Evolutionary conservation across 257 asterid species (phyloP), one percentile per base, ranked within the genome.

Genomic region (Cynanchum wilfordii): DNA sequence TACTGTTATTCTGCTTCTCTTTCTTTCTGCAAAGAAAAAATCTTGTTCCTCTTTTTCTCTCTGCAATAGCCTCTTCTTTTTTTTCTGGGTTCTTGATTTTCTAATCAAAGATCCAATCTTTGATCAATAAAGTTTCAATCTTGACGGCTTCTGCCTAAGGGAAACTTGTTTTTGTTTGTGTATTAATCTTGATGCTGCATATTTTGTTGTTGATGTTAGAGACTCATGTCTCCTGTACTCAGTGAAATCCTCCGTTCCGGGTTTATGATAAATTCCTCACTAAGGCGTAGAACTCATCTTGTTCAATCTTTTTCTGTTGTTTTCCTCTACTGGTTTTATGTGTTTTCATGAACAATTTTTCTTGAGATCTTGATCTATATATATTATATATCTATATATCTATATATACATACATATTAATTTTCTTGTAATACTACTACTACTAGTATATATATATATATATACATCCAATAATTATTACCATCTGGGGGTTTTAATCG

Each of bases 271-370:
- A 75, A 81, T 60, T 88, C 96, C 36, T 81, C 96, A 1, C 85
- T 89, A 50, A 73, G 95, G 66, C 91, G 89, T 36, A 76, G 93
- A 49, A 86, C 95, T 11, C 96, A 87, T 66, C 98, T 94, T 47
- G 99, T 94, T 72, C 99, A 91, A 74, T 94, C 99, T 72, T 90
- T 94, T 81, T 94, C 99, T 0, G 93, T 94, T 79, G 97, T 86
- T 0, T 94, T 94, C 76, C 97, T 94, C 71, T 91, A 91, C 85
- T 91, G 99, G 99, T 94, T 94, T 81, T 91, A 91, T 81, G 92
- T 85, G 52, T 91, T 91, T 66, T 93, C 98, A 85, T 85, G 77
- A 84, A 27, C 67, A 29, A 30, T 19, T 49, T 33, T 24, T 19
- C 13, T 25, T 45, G 25, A n/a, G 51, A 19, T 62, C 56, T 36